Conservation (phyloP, 2,329 filamentous ascomycete genomes). For the Neofusicoccum laricinum region DNA sequence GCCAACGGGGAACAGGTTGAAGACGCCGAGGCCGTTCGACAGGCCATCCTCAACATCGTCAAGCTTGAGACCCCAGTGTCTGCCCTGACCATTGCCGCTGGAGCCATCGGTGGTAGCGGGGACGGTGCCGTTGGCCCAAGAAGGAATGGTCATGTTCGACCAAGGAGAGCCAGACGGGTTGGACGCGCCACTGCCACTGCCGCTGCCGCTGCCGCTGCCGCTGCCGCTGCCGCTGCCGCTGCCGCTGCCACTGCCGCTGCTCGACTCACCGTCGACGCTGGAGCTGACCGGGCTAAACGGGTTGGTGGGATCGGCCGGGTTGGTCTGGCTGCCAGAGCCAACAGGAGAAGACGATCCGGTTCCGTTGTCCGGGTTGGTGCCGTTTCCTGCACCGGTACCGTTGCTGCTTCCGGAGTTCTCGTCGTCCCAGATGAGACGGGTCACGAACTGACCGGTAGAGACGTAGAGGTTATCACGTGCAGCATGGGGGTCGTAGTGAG, state of each 20-base stretch:
- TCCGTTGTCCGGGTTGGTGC: background rate
- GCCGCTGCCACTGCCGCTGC: background rate
- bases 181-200: background rate
- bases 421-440: conserved; percentile 5
- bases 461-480: conserved; percentile 24
- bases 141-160: background rate
- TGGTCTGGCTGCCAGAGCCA: background rate
- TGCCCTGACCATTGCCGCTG: background rate
- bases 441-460: conserved; percentile 14
- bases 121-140: background rate
- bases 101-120: background rate
- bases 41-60: background rate
- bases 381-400: background rate
- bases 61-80: conserved; percentile 4
- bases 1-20: conserved; percentile 5
- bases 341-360: background rate
- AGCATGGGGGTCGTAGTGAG: conserved; percentile 30
- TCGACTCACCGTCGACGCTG: background rate
- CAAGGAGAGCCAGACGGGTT: background rate
- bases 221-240: background rate
- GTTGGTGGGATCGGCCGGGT: background rate
- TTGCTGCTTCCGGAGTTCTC: background rate
- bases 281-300: background rate
- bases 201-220: background rate
- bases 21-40: background rate